phyloP scores from a whole-genome alignment of 148 eudicot species.

The Euryodendron excelsum region DNA sequence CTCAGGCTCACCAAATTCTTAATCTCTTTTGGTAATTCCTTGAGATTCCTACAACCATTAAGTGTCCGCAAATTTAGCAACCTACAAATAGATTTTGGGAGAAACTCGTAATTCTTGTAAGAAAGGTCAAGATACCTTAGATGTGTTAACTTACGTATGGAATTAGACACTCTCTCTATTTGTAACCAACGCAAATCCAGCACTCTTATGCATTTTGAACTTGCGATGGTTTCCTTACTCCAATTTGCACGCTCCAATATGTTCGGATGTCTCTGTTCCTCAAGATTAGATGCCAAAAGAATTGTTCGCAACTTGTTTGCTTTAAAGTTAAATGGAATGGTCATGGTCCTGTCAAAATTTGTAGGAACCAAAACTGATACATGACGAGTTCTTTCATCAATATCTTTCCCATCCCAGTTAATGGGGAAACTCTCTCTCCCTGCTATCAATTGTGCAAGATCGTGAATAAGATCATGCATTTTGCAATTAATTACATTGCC shows the following conservation, averaged over 20 bases:
- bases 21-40: too few relatives aligned
- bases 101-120: neutral
- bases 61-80: too few relatives aligned
- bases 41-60: too few relatives aligned
- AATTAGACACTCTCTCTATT: neutral
- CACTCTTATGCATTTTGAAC: neutral
- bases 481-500: slow-evolving; percentile 13
- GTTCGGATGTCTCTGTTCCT: too few relatives aligned
- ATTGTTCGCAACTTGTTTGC: slow-evolving; percentile 10
- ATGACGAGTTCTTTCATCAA: neutral
- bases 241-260: neutral
- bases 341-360: too few relatives aligned
- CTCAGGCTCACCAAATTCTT: too few relatives aligned
- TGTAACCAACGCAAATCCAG: neutral
- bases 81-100: too few relatives aligned
- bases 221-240: neutral
- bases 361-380: neutral
- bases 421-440: neutral
- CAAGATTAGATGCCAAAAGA: neutral
- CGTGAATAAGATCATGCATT: slow-evolving; percentile 49
- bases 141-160: neutral
- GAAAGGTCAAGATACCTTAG: neutral
- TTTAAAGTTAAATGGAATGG: neutral
- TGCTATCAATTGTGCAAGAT: slow-evolving; percentile 36
- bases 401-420: neutral